Base-by-base conservation (phyloP, 129 eudicot genomes). In the Centrapalus pauciflorus region DNA sequence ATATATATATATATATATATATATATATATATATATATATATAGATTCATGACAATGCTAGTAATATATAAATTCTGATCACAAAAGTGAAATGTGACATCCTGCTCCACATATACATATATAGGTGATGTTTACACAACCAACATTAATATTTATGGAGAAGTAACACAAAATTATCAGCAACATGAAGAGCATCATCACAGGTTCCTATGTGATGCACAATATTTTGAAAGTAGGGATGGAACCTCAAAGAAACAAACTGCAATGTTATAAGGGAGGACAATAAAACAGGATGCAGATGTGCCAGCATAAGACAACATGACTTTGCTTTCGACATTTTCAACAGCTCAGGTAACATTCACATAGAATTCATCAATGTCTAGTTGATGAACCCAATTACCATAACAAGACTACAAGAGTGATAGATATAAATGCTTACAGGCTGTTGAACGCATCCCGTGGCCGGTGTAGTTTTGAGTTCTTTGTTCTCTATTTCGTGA, bases 381-480 rank as follows among this genome's bases (percentile, higher is more conserved):
- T 29, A 33, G 38, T 59, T 65, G n/a, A 56, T 30, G 45, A 54
- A 66, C 40, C 72, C 55, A 61, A 54, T n/a, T n/a, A n/a, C n/a
- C n/a, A n/a, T n/a, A n/a, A n/a, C n/a, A n/a, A n/a, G n/a, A n/a
- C n/a, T n/a, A 64, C 51, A 59, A 62, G 27, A 79, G 59, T 60
- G 12, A 41, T 73, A 71, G 26, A 51, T 61, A 19, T 54, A 41
- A 57, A 17, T 28, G 33, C 96, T 92, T 80, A 92, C 95, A 82
- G 78, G 88, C 60, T 88, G 83, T 70, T 86, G 81, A 66, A 45
- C 41, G 76, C 77, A 77, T 72, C 67, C 77, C 45, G 81, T 71
- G 50, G 73, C 40, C 13, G 62, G 48, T 46, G 73, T 55, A 35
- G 60, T 73, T 64, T 73, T 78, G 56, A 71, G 9, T 16, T 64